phyloP scores from a whole-genome alignment of 331 rosid genomes.

The Rhamnella rubrinervis region DNA sequence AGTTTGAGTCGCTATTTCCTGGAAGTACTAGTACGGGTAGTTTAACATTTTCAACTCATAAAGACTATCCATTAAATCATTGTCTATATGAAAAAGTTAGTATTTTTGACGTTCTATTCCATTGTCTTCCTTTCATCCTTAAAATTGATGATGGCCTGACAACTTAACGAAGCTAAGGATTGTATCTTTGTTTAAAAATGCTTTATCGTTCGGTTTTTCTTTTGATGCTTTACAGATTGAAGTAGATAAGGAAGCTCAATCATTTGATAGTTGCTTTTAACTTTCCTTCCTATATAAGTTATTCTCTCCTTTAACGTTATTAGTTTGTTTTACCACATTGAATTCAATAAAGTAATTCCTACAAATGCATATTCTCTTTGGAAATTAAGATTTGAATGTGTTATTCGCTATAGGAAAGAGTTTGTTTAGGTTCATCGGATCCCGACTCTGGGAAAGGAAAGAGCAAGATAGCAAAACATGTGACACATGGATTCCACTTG shows the following conservation, averaged over 20 bases:
- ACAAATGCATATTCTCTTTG: background rate
- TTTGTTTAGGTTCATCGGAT: slow-evolving; percentile 63
- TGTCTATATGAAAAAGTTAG: no score
- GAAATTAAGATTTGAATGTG: slow-evolving; percentile 13
- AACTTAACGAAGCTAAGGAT: no score
- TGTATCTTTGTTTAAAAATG: background rate
- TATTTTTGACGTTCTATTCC: no score
- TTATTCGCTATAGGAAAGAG: slow-evolving; percentile 70
- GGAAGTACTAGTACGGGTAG: background rate
- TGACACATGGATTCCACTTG: slow-evolving; percentile 89
- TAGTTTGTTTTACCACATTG: background rate
- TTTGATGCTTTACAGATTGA: no score
- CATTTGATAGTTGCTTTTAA: no score
- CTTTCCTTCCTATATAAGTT: no score
- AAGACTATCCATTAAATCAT: no score
- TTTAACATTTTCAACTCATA: no score
- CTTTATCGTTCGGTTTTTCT: background rate
- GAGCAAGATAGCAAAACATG: slow-evolving; percentile 79
- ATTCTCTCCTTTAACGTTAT: background rate
- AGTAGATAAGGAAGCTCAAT: no score
- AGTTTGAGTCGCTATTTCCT: background rate
- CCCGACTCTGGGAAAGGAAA: slow-evolving; percentile 98
- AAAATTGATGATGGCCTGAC: no score
- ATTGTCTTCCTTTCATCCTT: no score
- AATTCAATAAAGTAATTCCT: background rate